A percentile compares a stretch with the other conserved stretches of the same genome.
Conservation (phyloP, 305 asterid species). For the Solanum hybrid region DNA sequence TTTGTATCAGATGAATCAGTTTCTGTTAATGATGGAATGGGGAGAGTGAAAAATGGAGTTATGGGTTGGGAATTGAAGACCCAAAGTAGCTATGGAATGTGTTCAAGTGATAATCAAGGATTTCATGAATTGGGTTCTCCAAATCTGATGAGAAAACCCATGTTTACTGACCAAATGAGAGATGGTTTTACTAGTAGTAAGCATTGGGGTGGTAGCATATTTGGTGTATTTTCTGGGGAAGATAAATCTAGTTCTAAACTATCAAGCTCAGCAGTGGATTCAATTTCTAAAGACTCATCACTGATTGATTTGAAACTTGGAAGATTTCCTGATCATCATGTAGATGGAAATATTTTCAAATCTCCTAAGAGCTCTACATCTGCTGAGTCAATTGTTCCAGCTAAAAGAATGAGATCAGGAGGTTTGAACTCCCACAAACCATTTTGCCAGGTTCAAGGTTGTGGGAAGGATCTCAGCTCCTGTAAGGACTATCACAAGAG, state of each 20-base stretch:
- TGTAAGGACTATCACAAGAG: slow-evolving; percentile 40
- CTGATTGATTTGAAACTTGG: slow-evolving; percentile 33
- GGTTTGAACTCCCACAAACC: slow-evolving; percentile 19
- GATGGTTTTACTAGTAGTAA: slow-evolving; percentile 6
- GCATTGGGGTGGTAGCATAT: neutral
- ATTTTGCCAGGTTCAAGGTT: slow-evolving; percentile 39
- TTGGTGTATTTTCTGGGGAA: slow-evolving; percentile 5
- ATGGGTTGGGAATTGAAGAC: slow-evolving; percentile 22
- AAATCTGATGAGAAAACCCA: slow-evolving; percentile 5
- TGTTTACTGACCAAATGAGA: slow-evolving; percentile 5
- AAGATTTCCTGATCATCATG: slow-evolving; percentile 24
- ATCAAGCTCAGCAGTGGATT: slow-evolving; percentile 22
- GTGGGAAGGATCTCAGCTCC: slow-evolving; percentile 33
- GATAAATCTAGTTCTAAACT: slow-evolving; percentile 21
- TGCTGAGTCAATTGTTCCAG: slow-evolving; percentile 16
- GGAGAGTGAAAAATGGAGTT: slow-evolving; percentile 13
- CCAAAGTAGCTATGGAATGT: slow-evolving; percentile 15
- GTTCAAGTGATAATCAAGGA: slow-evolving; percentile 15
- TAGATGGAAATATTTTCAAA: slow-evolving; percentile 7
- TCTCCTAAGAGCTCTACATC: slow-evolving; percentile 5
- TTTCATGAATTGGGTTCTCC: slow-evolving; percentile 20
- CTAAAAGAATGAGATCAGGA: slow-evolving; percentile 24
- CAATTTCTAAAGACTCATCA: slow-evolving; percentile 18
- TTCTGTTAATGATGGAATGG: slow-evolving; percentile 16
- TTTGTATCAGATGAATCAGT: slow-evolving; percentile 22